These are phyloP conservation scores for Penicillium lividum DNA, from an alignment of 495 filamentous ascomycete species.

Conservation along the genomic window DNA sequence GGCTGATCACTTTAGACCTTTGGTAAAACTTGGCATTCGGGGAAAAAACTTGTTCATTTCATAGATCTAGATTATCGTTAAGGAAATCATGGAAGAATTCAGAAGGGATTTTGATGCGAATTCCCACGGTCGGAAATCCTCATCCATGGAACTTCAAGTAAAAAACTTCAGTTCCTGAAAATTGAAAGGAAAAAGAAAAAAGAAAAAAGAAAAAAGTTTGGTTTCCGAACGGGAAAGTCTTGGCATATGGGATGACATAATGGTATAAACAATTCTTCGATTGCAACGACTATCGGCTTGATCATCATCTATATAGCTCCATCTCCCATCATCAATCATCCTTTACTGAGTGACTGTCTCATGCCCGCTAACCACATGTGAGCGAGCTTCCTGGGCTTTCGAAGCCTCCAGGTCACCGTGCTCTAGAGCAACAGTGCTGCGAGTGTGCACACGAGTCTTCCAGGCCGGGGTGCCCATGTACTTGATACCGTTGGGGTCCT, in stretches of 20 bases:
- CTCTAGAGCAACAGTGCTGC: slow-evolving; percentile 25
- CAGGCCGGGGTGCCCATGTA: slow-evolving; percentile 70
- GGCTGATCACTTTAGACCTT: background rate
- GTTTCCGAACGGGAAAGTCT: background rate
- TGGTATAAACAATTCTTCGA: too few relatives aligned
- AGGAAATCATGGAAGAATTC: background rate
- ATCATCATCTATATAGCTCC: background rate
- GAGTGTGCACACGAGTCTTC: slow-evolving; percentile 51
- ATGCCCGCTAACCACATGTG: background rate
- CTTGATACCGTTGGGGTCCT: slow-evolving; percentile 56
- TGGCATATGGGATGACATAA: background rate
- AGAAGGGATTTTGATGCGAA: background rate
- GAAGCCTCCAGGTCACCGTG: slow-evolving; percentile 21
- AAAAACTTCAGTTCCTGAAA: slow-evolving; percentile 1
- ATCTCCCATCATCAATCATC: background rate
- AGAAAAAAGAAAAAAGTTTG: background rate
- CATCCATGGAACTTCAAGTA: background rate
- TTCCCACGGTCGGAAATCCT: background rate
- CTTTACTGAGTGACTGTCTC: background rate
- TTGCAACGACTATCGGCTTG: too few relatives aligned
- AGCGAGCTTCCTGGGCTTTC: slow-evolving; percentile 4
- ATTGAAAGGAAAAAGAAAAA: background rate
- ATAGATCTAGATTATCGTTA: background rate
- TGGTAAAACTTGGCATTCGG: background rate
- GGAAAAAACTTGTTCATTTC: background rate